Evolutionary conservation across 148 eudicot genomes (phyloP).

Genomic region (Suaeda aralocaspica): DNA sequence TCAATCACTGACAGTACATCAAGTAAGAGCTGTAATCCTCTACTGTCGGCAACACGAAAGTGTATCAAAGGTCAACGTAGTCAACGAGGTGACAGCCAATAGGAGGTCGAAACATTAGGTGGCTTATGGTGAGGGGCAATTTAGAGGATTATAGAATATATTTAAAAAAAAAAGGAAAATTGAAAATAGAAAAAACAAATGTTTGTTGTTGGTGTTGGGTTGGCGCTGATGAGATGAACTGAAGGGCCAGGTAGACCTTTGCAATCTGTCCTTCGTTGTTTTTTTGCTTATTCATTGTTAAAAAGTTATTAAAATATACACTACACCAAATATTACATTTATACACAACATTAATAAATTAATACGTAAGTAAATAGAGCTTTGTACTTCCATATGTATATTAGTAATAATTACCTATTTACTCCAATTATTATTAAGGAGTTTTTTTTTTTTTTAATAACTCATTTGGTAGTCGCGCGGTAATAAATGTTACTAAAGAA

Average conservation of each 20-base stretch:
- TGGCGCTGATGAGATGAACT: constrained; percentile 37
- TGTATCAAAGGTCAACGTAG: background rate
- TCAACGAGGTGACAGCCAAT: background rate
- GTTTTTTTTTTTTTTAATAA: no score
- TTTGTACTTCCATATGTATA: no score
- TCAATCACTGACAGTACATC: constrained; percentile 23
- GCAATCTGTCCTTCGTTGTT: constrained; percentile 20
- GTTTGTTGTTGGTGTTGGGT: constrained; percentile 27
- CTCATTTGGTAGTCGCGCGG: no score
- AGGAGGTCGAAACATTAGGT: background rate
- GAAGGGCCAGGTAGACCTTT: constrained; percentile 34
- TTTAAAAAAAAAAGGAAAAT: background rate
- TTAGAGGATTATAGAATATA: background rate
- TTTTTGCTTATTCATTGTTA: no score
- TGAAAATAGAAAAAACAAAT: background rate
- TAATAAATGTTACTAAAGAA: no score
- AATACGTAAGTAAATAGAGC: no score
- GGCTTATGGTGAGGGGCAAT: background rate
- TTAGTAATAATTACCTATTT: no score
- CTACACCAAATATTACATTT: no score
- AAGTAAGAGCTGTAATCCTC: constrained; percentile 7
- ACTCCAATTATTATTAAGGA: no score
- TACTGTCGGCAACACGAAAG: background rate
- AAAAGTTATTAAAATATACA: no score
- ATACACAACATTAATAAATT: no score